Base-by-base conservation (phyloP, 768 basidiomycete species). In the Xerocomellus chrysenteron region DNA sequence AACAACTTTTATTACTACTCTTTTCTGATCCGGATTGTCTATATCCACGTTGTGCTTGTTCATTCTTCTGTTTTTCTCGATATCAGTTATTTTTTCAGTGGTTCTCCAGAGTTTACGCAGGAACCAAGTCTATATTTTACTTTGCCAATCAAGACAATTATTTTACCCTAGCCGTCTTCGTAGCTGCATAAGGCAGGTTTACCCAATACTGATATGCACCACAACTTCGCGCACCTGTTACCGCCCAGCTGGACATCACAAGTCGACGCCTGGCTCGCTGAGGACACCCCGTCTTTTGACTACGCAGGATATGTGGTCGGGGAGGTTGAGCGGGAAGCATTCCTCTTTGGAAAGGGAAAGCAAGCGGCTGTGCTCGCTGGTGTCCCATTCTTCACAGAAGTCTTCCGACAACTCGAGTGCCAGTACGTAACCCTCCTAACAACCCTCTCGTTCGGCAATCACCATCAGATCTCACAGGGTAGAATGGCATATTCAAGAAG, bases 281-380 rank as follows among this genome's bases (percentile, higher is more conserved):
- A 99, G 74, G 96, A 98, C 68, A 90, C 88, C 0, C 96, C 96
- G 1, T 94, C 92, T 1, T 97, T 98, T 63, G 96, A 99, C 73
- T 97, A 93, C 61, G 95, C 90, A 39, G 96, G 96, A 2, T 96
- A 90, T 67, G 93, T 98, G 47, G 96, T 99, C 10, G 96, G 96
- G 14, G 95, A 98, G 68, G 88, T 82, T 8, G 75, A 82, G 37
- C 85, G 93, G 41, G 87, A 90, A 69, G 97, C 97, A 8, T 88
- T 86, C 68, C 82, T 98, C 17, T 81, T 93, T 63, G 96, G 94
- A 47, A 98, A 99, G 76, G 93, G 92, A 56, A 83, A 85, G 50
- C 80, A 84, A 54, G 63, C 80, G 17, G 84, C 84, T 24, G 87
- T 98, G 28, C 82, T 99, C 9, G 97, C 97, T 12, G 97, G 97